Percentiles rank a stretch among this genome's conserved stretches.
phyloP scores from a whole-genome alignment of 352 stramenopile genomes.

The Pythium myriotylum region DNA sequence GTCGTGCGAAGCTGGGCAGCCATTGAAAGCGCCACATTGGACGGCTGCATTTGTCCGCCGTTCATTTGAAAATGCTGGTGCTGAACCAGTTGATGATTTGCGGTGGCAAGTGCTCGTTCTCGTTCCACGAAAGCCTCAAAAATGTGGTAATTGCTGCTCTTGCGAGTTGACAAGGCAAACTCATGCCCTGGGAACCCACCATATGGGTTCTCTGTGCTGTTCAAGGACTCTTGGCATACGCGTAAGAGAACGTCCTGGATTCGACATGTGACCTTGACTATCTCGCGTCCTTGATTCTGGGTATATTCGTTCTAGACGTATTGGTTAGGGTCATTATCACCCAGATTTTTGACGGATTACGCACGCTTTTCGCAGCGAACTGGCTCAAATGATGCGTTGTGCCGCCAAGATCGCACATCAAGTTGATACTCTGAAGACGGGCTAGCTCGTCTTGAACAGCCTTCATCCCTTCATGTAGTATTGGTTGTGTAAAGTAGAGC shows the following conservation, averaged over 20 bases:
- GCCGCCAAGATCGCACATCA: constrained; percentile 57
- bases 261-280: constrained; percentile 33
- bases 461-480: constrained; percentile 39
- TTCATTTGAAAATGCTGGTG: constrained; percentile 55
- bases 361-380: constrained; percentile 45
- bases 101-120: constrained; percentile 51
- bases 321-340: not conserved
- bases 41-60: not conserved
- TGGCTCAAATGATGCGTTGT: constrained; percentile 30
- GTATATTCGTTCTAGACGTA: constrained; percentile 18
- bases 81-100: constrained; percentile 45
- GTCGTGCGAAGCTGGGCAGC: constrained; percentile 22
- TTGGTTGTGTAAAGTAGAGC: constrained; percentile 54
- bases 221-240: constrained; percentile 43
- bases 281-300: constrained; percentile 15
- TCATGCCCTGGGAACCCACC: constrained; percentile 51
- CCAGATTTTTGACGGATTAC: constrained; percentile 4
- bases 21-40: constrained; percentile 26
- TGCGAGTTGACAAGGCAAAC: constrained; percentile 54
- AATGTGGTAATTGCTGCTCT: constrained; percentile 64
- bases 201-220: constrained; percentile 37
- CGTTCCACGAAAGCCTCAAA: constrained; percentile 59
- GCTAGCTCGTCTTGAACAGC: constrained; percentile 35
- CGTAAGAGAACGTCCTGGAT: constrained; percentile 45
- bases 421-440: constrained; percentile 32